Evolutionary conservation across 2,329 filamentous ascomycete species (phyloP).

Genomic region (Colletotrichum magnum): DNA sequence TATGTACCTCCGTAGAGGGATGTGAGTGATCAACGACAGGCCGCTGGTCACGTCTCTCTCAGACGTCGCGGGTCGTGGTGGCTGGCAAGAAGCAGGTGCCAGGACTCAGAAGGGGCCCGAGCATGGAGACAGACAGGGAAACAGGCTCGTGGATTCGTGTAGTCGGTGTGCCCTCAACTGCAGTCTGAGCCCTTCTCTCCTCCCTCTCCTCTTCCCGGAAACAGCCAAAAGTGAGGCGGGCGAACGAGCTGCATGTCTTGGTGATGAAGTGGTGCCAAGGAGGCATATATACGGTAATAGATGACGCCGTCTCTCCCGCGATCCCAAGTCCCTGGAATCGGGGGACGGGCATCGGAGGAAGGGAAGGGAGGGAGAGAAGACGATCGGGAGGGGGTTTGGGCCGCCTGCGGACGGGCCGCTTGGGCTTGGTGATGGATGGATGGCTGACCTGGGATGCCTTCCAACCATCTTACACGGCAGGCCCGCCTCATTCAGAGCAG

Average conservation of each 20-base stretch:
- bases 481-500: not conserved
- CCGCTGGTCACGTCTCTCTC: too few species aligned
- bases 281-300: not conserved
- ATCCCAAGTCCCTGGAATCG: constrained; percentile 22
- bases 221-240: constrained; percentile 12
- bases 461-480: too few species aligned
- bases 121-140: constrained; percentile 1
- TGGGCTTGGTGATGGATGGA: not conserved
- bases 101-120: constrained; percentile 8
- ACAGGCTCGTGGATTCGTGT: constrained; percentile 7
- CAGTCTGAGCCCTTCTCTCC: not conserved
- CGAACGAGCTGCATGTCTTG: not conserved
- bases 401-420: not conserved
- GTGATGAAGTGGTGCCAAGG: not conserved
- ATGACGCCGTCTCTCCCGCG: not conserved
- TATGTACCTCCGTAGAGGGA: too few species aligned
- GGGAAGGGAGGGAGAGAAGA: constrained; percentile 3
- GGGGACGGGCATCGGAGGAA: not conserved
- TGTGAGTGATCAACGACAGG: too few species aligned
- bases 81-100: not conserved
- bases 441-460: too few species aligned
- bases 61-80: too few species aligned
- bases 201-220: not conserved
- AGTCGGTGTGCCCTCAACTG: not conserved
- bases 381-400: constrained; percentile 4